These are phyloP conservation scores for Nothophytophthora sp. DNA, from an alignment of 352 stramenopile species.

Conservation along the genomic window DNA sequence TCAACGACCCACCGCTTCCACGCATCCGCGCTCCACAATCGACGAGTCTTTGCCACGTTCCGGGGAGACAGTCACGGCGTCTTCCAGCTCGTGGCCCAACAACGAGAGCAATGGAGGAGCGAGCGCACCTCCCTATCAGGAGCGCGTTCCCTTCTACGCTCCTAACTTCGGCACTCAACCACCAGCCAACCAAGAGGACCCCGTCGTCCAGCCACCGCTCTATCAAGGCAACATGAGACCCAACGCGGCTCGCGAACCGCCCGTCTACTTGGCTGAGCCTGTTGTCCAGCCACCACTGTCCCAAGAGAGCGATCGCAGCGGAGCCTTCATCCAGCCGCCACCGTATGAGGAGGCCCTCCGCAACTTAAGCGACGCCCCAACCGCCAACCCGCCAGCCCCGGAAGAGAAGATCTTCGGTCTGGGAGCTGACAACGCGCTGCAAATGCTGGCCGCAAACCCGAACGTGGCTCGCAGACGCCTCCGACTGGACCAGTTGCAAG, in stretches of 20 bases:
- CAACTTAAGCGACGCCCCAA: background rate
- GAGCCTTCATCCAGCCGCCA: conserved; percentile 5
- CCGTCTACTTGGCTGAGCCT: too few relatives aligned
- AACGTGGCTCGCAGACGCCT: conserved; percentile 12
- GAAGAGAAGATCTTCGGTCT: conserved; percentile 10
- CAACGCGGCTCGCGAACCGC: too few relatives aligned
- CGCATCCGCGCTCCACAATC: conserved; percentile 7
- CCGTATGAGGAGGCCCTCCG: conserved; percentile 12
- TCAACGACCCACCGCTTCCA: conserved; percentile 9
- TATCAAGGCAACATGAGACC: conserved; percentile 4
- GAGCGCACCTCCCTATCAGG: background rate
- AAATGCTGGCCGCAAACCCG: conserved; percentile 12
- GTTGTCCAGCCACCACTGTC: background rate
- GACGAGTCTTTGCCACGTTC: conserved; percentile 11
- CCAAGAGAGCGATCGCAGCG: background rate
- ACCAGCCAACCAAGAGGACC: background rate
- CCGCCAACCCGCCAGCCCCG: background rate
- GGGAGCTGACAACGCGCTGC: conserved; percentile 9
- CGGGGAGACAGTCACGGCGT: conserved; percentile 2
- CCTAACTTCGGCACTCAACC: background rate
- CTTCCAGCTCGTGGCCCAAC: conserved; percentile 12
- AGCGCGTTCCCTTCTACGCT: background rate
- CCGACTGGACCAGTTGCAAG: conserved; percentile 9
- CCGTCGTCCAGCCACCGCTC: background rate
- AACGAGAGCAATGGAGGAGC: background rate